Base-by-base conservation (phyloP, 176 grass and related monocot genomes). In the Saccharum officinarum region DNA sequence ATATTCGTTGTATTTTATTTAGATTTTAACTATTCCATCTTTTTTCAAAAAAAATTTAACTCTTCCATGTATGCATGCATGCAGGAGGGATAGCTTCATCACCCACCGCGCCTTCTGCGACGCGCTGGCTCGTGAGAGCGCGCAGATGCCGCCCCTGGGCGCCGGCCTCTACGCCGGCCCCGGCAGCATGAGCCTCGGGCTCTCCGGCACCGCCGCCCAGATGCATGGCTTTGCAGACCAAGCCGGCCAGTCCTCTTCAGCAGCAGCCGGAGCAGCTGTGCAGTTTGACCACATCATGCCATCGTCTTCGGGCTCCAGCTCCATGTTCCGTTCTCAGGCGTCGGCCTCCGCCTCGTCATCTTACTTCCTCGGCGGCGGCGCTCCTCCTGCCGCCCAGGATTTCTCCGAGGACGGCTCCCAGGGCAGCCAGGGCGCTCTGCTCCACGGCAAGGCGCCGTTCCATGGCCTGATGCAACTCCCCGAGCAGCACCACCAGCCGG, bases 1-100 rank as follows among this genome's bases (percentile, higher is more conserved):
- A 3, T 38, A 12, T 69, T 37, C 11, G 10, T 34, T 10, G 44
- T 28, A 67, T 55, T 26, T 55, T 57, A 4, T 42, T 71, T 3
- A 59, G 2, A 13, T 41, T 71, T 82, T 59, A 47, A 25, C 4
- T 18, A 1, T 4, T 65, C 23, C 23, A 5, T 26, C 59, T 12
- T 26, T n/a, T 62, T 25, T 1, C 3, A 57, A 54, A 46, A 46
- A 54, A 57, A 7, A 3, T 1, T 28, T 60, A 61, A 73, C 13
- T 39, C 50, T 67, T 79, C 31, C 12, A 39, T 46, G 13, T 66
- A 17, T 9, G 4, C 20, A 61, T 26, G 39, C n/a, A 77, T 89
- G 68, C 90, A 99, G 97, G 88, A 89, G 97, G 84, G 97, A 99
- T 73, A 99, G 97, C 86, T 99, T 99, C 89, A 92, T 99, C 88